Base-by-base conservation (phyloP, 768 basidiomycete genomes). In the Lactarius sanguifluus region DNA sequence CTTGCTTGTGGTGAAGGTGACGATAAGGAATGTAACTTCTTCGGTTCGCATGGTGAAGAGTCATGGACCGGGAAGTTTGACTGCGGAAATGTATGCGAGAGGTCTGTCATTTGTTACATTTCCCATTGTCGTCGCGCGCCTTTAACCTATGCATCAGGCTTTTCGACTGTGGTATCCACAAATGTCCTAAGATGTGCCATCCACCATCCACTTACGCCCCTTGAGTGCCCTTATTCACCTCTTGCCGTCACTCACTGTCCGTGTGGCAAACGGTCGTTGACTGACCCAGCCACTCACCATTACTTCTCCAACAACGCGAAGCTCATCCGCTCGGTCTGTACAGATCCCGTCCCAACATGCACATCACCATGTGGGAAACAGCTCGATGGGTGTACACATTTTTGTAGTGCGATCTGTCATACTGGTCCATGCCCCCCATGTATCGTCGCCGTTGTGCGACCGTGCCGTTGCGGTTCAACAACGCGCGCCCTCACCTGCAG, bases 401-500 rank as follows among this genome's bases (percentile, higher is more conserved):
- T 78, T 5, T 99, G 97, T 73, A 77, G 80, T 15, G 75, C 74
- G 0, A 78, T 72, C 12, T 98, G 97, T 72, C 96, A 98, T 73
- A 78, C 77, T 20, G 93, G 90, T 1, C 75, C 83, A 0, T 98
- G 96, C 71, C 89, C 90, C 0, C 91, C 94, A 0, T 98, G 96
- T 76, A 74, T 76, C 1, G 84, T 90, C 59, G 77, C 80, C 55
- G 81, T 95, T 50, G 83, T 86, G 5, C 81, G 89, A 7, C 90
- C 91, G 3, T 99, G 97, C 75, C 83, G 97, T 36, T 98, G 97
- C 68, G 96, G 95, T 0, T 80, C 84, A 20, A 89, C 86, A 2
- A 87, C 81, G 25, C 77, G 88, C 16, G 75, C 79, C 3, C 72
- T 84, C 0, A 75, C 71, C 1, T 98, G 96, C 74, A 77, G 77